Conservation (phyloP, 2,329 filamentous ascomycete species). For the Ceratocystis smalleyi region DNA sequence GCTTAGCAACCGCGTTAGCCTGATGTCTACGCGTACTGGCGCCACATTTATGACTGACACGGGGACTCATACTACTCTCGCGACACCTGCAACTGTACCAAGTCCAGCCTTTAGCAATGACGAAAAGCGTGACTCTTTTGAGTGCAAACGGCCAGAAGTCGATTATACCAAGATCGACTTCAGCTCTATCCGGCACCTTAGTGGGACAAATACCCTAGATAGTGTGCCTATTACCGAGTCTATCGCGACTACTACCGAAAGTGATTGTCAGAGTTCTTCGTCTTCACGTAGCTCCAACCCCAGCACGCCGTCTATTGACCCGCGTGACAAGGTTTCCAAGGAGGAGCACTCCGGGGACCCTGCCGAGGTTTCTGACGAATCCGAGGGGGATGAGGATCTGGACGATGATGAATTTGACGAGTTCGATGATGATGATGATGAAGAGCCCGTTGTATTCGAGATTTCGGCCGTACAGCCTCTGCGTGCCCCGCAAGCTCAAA, state of each 20-base stretch:
- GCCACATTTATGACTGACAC: constrained; percentile 56
- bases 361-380: background rate
- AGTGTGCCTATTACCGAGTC: constrained; percentile 18
- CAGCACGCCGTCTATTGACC: constrained; percentile 14
- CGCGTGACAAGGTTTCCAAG: constrained; percentile 10
- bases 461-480: constrained; percentile 38
- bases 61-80: constrained; percentile 45
- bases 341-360: background rate
- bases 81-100: constrained; percentile 39
- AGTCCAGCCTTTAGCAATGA: constrained; percentile 37
- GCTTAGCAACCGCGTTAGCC: constrained; percentile 55
- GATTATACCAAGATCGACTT: constrained; percentile 46
- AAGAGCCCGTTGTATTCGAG: constrained; percentile 56
- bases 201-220: constrained; percentile 27
- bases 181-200: constrained; percentile 33
- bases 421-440: constrained; percentile 37
- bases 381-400: constrained; percentile 21
- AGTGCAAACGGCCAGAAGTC: constrained; percentile 28
- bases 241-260: constrained; percentile 14
- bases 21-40: constrained; percentile 55
- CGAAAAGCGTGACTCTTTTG: constrained; percentile 33
- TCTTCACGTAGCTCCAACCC: constrained; percentile 14
- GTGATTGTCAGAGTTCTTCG: constrained; percentile 15
- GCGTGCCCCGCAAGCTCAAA: constrained; percentile 41
- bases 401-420: constrained; percentile 34